Evolutionary conservation across 371 early-diverging fungal species (phyloP).

Genomic region (Mortierella sp.): DNA sequence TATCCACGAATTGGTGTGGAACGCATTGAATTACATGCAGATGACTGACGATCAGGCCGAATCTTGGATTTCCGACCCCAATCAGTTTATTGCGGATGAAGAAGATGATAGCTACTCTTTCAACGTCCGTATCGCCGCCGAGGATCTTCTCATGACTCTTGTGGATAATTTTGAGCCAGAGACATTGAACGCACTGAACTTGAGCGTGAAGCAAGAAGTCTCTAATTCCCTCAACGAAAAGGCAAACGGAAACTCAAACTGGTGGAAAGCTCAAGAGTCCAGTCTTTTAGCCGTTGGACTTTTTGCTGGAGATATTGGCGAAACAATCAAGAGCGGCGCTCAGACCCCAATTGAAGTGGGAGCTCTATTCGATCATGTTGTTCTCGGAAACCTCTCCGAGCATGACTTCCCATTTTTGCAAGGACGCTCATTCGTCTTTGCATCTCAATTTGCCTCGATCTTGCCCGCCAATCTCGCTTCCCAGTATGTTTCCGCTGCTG

Average conservation of each 20-base stretch:
- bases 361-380: conserved; percentile 81
- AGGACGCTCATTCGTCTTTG: conserved; percentile 90
- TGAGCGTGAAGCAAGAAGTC: conserved; percentile 53
- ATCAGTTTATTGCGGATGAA: conserved; percentile 91
- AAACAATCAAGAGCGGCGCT: conserved; percentile 62
- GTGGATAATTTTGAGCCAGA: conserved; percentile 70
- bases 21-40: conserved; percentile 79
- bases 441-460: conserved; percentile 82
- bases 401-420: conserved; percentile 85
- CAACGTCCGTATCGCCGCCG: conserved; percentile 86
- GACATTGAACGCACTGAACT: conserved; percentile 58
- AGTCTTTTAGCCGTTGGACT: conserved; percentile 81
- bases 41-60: conserved; percentile 87
- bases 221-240: conserved; percentile 33
- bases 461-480: conserved; percentile 75
- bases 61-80: conserved; percentile 85
- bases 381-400: conserved; percentile 75
- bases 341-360: conserved; percentile 73
- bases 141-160: conserved; percentile 76
- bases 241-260: conserved; percentile 38
- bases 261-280: conserved; percentile 92
- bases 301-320: conserved; percentile 69
- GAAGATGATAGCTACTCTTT: conserved; percentile 88
- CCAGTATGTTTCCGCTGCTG: conserved; percentile 81
- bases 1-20: conserved; percentile 72